A percentile compares a stretch with the other conserved stretches of the same genome.
Evolutionary conservation across 129 eudicot species (phyloP).

Genomic region (Flaveria trinervia): DNA sequence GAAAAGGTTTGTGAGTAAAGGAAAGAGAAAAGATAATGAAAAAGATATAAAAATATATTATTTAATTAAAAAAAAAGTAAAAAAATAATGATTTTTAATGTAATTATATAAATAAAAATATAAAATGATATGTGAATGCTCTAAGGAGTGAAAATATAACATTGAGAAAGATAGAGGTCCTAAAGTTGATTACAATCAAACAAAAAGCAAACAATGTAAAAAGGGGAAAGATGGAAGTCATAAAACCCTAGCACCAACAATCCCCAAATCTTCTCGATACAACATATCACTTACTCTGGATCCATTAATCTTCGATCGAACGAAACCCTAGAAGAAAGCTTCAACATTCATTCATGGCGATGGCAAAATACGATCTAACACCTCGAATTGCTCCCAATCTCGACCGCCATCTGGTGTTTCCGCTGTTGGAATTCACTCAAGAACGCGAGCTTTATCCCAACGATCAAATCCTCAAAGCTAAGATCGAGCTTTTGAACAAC

Average conservation of each 20-base stretch:
- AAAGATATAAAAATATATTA: no score
- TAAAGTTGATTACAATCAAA: not conserved
- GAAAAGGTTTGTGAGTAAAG: no score
- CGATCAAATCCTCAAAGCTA: slow-evolving; percentile 74
- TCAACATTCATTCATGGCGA: slow-evolving; percentile 36
- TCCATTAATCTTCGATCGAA: slow-evolving; percentile 15
- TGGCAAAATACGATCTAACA: slow-evolving; percentile 83
- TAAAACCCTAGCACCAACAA: slow-evolving; percentile 35
- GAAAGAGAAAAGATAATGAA: no score
- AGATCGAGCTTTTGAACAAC: slow-evolving; percentile 82
- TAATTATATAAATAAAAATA: no score
- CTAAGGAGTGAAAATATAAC: not conserved
- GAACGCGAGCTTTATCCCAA: slow-evolving; percentile 68
- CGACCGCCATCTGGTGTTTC: slow-evolving; percentile 90
- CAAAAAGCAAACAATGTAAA: slow-evolving; percentile 7
- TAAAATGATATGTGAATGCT: no score
- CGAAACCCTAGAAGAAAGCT: not conserved
- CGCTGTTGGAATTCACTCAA: slow-evolving; percentile 80
- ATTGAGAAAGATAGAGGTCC: not conserved
- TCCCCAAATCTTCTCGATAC: not conserved
- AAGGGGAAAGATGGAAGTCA: not conserved
- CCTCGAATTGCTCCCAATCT: slow-evolving; percentile 81
- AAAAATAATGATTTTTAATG: no score
- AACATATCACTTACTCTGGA: not conserved
- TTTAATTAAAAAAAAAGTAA: no score